Base-by-base conservation (phyloP, 208 protist genomes). In the Acanthamoeba castellanii region DNA sequence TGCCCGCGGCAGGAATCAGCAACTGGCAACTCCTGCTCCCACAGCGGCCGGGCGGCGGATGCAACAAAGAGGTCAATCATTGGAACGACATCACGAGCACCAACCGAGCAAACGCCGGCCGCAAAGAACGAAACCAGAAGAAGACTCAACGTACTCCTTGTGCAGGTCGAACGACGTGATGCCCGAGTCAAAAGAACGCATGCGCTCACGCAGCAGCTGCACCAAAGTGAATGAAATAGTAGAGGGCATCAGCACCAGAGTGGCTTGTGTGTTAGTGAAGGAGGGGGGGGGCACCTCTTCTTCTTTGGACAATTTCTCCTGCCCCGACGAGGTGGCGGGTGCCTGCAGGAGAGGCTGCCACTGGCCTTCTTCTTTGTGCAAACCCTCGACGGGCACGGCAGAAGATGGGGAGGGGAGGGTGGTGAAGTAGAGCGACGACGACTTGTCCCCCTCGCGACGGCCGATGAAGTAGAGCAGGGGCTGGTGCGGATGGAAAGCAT, bases 131-230 rank as follows among this genome's bases (percentile, higher is more conserved):
- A 42, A 42, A 42, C 37, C 37, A 42, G 37, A 42, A 42, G 37
- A 42, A 42, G 37, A 18, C 50, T 11, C 16, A 18, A 18, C 82
- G 82, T 45, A 89, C 82, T 7, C 37, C 50, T 57, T 0, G 50
- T 89, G 50, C 70, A 89, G 55, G 30, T 66, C n/a, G 42, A 68
- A 89, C n/a, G 82, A 89, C 25, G 82, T 89, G n/a, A 89, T 64
- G 16, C 82, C 82, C 22, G 55, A 64, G 27, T 37, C 55, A 27
- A 66, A 68, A 16, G 55, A 34, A 18, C 82, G 45, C 82, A 89
- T 89, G 30, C 82, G 82, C 34, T 89, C 82, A 8, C 82, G 82
- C 47, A 89, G 27, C 27, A 89, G 82, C 82, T 70, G n/a, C 8
- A 70, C n/a, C 37, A 42, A 5, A 70, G n/a, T 70, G 9, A 9